Percentiles rank a stretch among this genome's conserved stretches.
phyloP scores from a whole-genome alignment of 805 yeast species.

The Pichia gijzeniarum region DNA sequence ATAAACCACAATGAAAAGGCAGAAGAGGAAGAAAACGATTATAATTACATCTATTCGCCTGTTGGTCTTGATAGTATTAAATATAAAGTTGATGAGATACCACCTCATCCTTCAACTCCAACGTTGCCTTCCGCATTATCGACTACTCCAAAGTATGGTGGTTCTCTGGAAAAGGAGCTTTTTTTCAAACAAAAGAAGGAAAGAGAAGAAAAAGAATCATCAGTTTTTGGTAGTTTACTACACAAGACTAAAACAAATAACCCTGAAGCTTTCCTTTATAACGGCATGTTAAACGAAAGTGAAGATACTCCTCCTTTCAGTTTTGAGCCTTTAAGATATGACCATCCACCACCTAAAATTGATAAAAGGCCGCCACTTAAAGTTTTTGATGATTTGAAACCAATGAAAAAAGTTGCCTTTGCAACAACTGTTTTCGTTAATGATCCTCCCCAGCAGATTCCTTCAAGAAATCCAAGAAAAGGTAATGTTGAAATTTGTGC shows the following conservation, averaged over 20 bases:
- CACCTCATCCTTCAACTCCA: slow-evolving; percentile 44
- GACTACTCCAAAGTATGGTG: slow-evolving; percentile 24
- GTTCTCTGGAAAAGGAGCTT: slow-evolving; percentile 22
- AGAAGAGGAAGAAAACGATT: slow-evolving; percentile 11
- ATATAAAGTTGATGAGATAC: slow-evolving; percentile 39
- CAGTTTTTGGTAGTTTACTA: slow-evolving; percentile 28
- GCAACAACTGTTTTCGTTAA: slow-evolving; percentile 63
- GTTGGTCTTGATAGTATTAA: slow-evolving; percentile 22
- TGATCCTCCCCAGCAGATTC: slow-evolving; percentile 95
- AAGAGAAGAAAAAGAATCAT: slow-evolving; percentile 16
- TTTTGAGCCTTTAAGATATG: slow-evolving; percentile 19
- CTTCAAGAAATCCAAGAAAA: slow-evolving; percentile 71
- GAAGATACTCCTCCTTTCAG: slow-evolving; percentile 19
- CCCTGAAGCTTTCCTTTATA: slow-evolving; percentile 14
- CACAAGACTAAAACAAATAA: slow-evolving; percentile 24
- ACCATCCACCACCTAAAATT: slow-evolving; percentile 26
- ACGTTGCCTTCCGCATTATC: slow-evolving; percentile 44
- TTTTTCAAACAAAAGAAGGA: slow-evolving; percentile 17
- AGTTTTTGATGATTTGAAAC: slow-evolving; percentile 24
- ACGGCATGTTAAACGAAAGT: slow-evolving; percentile 17
- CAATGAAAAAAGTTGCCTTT: slow-evolving; percentile 63
- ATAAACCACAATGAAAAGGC: background rate
- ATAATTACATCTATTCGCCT: slow-evolving; percentile 19
- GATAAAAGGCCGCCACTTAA: slow-evolving; percentile 26
- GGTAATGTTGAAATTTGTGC: slow-evolving; percentile 55